phyloP scores from a whole-genome alignment of 2,329 filamentous ascomycete genomes.

The Xylariaceae sp. region DNA sequence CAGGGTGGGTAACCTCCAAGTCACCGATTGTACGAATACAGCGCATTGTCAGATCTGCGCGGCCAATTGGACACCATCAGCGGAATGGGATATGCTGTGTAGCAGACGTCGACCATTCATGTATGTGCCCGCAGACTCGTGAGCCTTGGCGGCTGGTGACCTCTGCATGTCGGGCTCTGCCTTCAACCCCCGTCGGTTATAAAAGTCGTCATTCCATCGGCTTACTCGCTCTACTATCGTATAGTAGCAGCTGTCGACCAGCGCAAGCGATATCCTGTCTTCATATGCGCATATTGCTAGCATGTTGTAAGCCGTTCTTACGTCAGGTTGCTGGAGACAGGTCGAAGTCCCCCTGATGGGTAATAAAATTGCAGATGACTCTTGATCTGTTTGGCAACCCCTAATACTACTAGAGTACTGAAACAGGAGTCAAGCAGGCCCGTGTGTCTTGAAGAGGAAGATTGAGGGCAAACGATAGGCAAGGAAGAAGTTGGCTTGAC shows the following conservation, averaged over 20 bases:
- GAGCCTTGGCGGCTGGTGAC: conserved; percentile 5
- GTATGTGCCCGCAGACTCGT: conserved; percentile 5
- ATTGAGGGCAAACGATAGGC: too few species aligned
- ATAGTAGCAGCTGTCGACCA: neutral
- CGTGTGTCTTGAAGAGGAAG: too few species aligned
- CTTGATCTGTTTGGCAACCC: neutral
- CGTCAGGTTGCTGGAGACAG: neutral
- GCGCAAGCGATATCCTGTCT: neutral
- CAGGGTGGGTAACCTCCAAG: conserved; percentile 24
- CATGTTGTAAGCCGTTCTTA: neutral
- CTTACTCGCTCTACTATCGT: neutral
- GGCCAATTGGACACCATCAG: conserved; percentile 8
- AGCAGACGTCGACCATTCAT: conserved; percentile 19
- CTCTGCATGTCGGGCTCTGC: neutral
- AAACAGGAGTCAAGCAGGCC: too few species aligned
- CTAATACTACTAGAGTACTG: neutral
- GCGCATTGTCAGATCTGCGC: neutral
- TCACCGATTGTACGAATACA: conserved; percentile 11
- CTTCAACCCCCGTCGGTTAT: neutral
- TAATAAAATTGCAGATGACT: neutral
- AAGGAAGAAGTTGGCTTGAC: too few species aligned
- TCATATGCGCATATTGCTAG: neutral
- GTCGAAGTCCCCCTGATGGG: neutral
- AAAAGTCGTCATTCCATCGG: too few species aligned
- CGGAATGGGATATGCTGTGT: conserved; percentile 21